Conservation (phyloP, 768 basidiomycete genomes). For the Cyclocybe cylindracea region DNA sequence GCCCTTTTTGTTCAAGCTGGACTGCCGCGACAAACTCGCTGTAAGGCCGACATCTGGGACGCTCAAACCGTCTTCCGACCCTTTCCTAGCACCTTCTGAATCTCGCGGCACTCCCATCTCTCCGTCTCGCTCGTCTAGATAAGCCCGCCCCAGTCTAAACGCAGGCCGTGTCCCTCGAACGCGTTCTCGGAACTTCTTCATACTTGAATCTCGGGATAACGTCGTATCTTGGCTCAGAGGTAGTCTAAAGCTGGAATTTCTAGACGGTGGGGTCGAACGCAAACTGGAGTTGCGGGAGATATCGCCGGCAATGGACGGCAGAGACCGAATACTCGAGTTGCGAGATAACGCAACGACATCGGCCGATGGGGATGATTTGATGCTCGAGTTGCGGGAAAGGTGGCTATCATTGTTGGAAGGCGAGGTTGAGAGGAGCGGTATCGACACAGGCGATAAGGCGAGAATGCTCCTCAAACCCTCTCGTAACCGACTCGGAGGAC, state of each 20-base stretch:
- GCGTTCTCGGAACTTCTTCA: conserved; percentile 28
- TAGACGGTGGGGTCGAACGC: neutral
- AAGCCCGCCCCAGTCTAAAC: conserved; percentile 16
- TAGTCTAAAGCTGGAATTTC: neutral
- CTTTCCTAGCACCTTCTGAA: neutral
- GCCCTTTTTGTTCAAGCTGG: conserved; percentile 10
- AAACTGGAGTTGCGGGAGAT: neutral
- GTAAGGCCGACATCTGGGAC: conserved; percentile 10
- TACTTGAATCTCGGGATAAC: conserved; percentile 25
- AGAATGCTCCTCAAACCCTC: conserved; percentile 23
- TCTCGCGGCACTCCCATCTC: conserved; percentile 25
- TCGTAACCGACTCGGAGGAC: conserved; percentile 12
- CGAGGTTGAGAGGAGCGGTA: neutral
- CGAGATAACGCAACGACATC: neutral
- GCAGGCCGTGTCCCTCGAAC: conserved; percentile 29
- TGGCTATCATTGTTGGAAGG: neutral
- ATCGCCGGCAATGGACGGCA: neutral
- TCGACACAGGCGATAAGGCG: conserved; percentile 17
- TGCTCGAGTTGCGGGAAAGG: conserved; percentile 4
- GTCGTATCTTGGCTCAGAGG: conserved; percentile 3
- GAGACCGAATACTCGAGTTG: neutral
- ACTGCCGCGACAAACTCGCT: conserved; percentile 12
- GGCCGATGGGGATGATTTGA: neutral
- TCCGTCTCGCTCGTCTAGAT: conserved; percentile 30
- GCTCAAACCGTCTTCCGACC: conserved; percentile 1